Evolutionary conservation across 208 protist species (phyloP), one percentile per base, ranked within the genome.

Genomic region (Naegleria gruberi): DNA sequence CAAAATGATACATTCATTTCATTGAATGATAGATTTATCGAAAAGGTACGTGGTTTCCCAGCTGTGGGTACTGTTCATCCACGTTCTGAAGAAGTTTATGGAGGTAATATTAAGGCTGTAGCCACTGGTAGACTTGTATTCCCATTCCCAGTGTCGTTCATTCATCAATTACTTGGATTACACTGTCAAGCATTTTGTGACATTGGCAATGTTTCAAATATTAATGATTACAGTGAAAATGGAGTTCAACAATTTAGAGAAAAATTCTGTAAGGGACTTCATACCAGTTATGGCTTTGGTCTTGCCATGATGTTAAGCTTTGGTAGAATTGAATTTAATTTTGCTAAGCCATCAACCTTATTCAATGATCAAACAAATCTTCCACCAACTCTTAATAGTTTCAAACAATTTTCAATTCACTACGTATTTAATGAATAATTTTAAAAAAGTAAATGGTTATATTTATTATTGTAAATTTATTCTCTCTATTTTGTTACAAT

Each of bases 321-420:
- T 77, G 65, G 65, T 77, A 77, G 65, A 77, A 37, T 77, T 37
- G 65, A 77, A 77, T 77, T 77, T n/a, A 77, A 77, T 77, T 77
- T 77, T 8, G 65, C 65, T n/a, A 77, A 77, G 30, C 65, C 65
- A 37, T 77, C 65, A 8, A 77, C 17, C 10, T 0, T 77, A 7
- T 77, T 77, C 17, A 77, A 77, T 77, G 65, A 37, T n/a, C 7
- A 1, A 15, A 37, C 0, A 7, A 30, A 77, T 77, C 34, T 77
- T 37, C 65, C 65, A 15, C 30, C 65, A 7, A 77, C 65, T 77
- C 30, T 77, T 77, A 19, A 77, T 37, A 77, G 34, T 26, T 77
- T 77, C 34, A 77, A 77, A 77, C 65, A 77, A 77, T 77, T 77
- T 77, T 77, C 65, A 77, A 8, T 77, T 26, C 19, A 37, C 30